phyloP scores from a whole-genome alignment of 768 basidiomycete species.

The Dioszegia hungarica region DNA sequence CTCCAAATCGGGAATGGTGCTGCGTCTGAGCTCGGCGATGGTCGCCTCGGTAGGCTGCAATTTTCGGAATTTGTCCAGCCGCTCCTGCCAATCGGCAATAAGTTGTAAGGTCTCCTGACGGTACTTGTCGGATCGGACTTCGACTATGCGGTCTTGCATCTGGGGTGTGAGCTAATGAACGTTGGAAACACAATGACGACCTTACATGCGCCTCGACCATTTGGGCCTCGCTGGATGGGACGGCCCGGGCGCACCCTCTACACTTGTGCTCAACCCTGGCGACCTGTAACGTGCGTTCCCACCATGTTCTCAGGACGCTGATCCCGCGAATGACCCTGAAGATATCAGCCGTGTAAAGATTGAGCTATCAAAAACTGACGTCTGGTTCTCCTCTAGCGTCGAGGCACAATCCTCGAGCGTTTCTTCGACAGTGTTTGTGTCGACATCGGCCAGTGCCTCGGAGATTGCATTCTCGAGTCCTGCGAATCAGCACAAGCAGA shows the following conservation, averaged over 20 bases:
- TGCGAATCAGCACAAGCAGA: conserved; percentile 32
- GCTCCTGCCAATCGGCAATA: conserved; percentile 60
- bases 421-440: no score
- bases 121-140: conserved; percentile 53
- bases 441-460: conserved; percentile 20
- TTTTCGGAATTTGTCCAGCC: conserved; percentile 58
- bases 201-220: conserved; percentile 69
- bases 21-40: conserved; percentile 58
- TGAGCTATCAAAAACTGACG: no score
- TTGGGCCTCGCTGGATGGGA: conserved; percentile 55
- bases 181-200: no score
- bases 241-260: conserved; percentile 66
- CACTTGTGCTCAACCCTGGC: conserved; percentile 63
- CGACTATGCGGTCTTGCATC: conserved; percentile 64
- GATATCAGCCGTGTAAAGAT: no score
- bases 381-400: no score
- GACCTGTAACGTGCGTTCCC: conserved; percentile 23
- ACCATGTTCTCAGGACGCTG: background rate
- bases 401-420: no score
- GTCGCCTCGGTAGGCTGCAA: conserved; percentile 56
- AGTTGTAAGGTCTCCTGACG: conserved; percentile 53
- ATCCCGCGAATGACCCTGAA: no score
- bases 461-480: conserved; percentile 58
- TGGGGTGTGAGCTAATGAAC: conserved; percentile 54
- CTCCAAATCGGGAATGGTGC: conserved; percentile 60